Evolutionary conservation across 345 rosid species (phyloP), one percentile per base, ranked within the genome.

Genomic region (Gossypium bickii): DNA sequence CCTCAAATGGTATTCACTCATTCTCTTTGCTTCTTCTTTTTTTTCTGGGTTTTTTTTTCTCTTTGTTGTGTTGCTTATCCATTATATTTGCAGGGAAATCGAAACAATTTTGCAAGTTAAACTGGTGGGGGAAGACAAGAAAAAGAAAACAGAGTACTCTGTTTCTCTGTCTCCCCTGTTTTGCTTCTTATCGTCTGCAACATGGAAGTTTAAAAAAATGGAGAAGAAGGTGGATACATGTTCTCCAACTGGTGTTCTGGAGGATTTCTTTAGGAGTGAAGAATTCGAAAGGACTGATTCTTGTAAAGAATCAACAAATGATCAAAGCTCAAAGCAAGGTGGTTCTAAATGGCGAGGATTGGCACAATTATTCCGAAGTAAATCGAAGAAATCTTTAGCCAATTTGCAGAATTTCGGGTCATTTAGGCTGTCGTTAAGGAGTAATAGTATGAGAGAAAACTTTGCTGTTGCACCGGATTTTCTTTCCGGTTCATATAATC

Each of bases 241-340:
- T 76, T 90, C 92, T 0, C 97, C 97, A 0, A 81, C 75, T 15
- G 90, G 97, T 67, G 93, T 90, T 78, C 88, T 94, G 3, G 97
- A 94, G 81, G 98, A 92, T 73, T 92, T 86, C 80, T 88, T 94
- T 67, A 85, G 85, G 80, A 94, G 84, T 51, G 89, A 91, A 78
- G 93, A 86, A 69, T 88, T 84, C 0, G 90, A 79, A 47, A 74
- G 78, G 72, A 78, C 81, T 44, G 12, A 18, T 44, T 85, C 87
- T 27, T 79, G 83, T 1, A 77, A 77, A 63, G 84, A 76, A 65
- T 80, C 82, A 2, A 79, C 79, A 64, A 0, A 78, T 43, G 69
- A 65, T 53, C 77, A 64, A 38, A 81, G 70, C 53, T 77, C 83
- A 41, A 89, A 80, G 65, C 75, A 75, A 29, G 71, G 17, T 80